Base-by-base conservation (phyloP, 805 yeast genomes). In the Grigorovia yakushimaensis region DNA sequence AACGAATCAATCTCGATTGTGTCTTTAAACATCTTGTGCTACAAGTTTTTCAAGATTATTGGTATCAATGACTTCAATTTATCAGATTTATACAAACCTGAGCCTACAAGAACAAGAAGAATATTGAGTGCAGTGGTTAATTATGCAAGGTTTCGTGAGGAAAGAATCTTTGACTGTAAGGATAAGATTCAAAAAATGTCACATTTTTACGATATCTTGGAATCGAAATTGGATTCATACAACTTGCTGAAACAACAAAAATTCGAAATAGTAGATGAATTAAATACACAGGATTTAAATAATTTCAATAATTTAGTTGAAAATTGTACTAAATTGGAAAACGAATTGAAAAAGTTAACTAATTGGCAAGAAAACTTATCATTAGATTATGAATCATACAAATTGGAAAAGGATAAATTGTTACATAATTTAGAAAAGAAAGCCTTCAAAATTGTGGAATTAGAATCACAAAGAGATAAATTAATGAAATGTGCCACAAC, bases 61-160 rank as follows among this genome's bases (percentile, higher is more conserved):
- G 95, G 95, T 0, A 76, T 88, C 2, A 72, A 77, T 48, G 95
- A 88, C 62, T 84, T 88, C 58, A 76, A 80, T 40, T 69, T 88
- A 44, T 71, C 77, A 67, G 96, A 88, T 66, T 68, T 88, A 27
- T 71, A 77, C 49, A 79, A 79, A 53, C 96, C 96, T 0, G 95
- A 88, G n/a, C 70, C 84, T 0, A 65, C 62, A 37, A 70, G 95
- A 49, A 71, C 78, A 1, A 69, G 79, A 51, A 68, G 91, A 42
- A 71, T 87, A 19, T 64, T 88, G 23, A 86, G 95, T 60, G 93
- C 93, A 0, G 79, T 88, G 44, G 84, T 88, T 20, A 88, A 88
- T 61, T 88, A 78, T 70, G 94, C 94, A 1, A 69, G 91, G 48
- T 88, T 84, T 58, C 73, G 95, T 54, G 94, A 86, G 55, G 87